These are phyloP conservation scores for Forsythia viridissima DNA, from an alignment of 257 asterid species.

Conservation along the genomic window DNA sequence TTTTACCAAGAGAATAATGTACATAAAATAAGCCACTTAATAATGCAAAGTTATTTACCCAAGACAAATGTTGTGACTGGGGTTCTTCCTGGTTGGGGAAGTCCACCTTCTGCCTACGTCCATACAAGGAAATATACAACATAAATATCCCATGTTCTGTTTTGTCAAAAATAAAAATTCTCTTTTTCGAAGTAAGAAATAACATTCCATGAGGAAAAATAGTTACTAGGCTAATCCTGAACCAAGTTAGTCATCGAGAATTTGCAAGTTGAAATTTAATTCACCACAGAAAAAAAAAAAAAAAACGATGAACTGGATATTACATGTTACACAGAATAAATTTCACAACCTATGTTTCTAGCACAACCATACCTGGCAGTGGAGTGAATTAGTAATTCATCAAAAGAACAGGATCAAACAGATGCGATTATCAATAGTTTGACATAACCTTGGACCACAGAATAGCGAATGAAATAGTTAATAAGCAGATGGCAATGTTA, in stretches of 20 bases:
- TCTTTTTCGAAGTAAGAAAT: not conserved
- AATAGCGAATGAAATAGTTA: not conserved
- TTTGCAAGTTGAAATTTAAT: not conserved
- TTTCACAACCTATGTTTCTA: slow-evolving; percentile 12
- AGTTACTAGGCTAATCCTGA: not conserved
- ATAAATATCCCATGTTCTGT: slow-evolving; percentile 20
- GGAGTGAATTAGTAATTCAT: not conserved
- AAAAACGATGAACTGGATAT: slow-evolving; percentile 5
- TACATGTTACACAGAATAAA: slow-evolving; percentile 11
- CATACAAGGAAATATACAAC: slow-evolving; percentile 23
- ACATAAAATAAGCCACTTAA: slow-evolving; percentile 17
- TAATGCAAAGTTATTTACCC: slow-evolving; percentile 58
- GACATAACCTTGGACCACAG: not conserved
- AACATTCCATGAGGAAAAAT: slow-evolving; percentile 11
- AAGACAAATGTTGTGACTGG: slow-evolving; percentile 80
- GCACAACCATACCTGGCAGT: slow-evolving; percentile 5
- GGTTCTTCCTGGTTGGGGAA: slow-evolving; percentile 39
- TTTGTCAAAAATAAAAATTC: not conserved
- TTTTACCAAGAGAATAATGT: slow-evolving; percentile 15
- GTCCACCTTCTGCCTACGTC: slow-evolving; percentile 65
- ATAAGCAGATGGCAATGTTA: no score
- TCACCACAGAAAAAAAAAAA: not conserved
- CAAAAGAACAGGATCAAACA: not conserved
- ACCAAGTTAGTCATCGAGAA: slow-evolving; percentile 5
- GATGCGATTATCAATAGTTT: not conserved